A percentile compares a stretch with the other conserved stretches of the same genome.
These are phyloP conservation scores for Scedosporium dehoogii DNA, from an alignment of 2,329 filamentous ascomycete species.

Conservation along the genomic window DNA sequence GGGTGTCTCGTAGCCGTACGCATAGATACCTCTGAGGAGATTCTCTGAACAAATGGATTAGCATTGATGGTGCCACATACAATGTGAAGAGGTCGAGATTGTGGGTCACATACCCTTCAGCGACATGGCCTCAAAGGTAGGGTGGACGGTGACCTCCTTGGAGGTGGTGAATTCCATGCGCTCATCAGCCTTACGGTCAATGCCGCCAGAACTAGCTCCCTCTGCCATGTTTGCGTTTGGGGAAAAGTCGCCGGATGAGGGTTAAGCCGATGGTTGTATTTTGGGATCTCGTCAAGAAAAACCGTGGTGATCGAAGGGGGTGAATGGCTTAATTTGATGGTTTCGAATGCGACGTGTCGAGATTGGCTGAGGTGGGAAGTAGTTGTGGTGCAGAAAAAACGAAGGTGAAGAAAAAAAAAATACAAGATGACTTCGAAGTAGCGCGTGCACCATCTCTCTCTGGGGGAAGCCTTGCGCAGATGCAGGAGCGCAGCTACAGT, in stretches of 20 bases:
- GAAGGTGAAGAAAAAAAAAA: too few species aligned
- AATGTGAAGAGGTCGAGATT: not conserved
- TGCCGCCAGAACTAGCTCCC: constrained; percentile 44
- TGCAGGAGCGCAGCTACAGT: too few species aligned
- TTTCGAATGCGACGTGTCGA: not conserved
- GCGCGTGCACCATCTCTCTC: too few species aligned
- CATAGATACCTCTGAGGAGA: constrained; percentile 91
- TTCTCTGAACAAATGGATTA: constrained; percentile 49
- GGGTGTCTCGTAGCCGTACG: constrained; percentile 96
- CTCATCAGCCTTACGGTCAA: constrained; percentile 90
- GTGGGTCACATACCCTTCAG: constrained; percentile 54
- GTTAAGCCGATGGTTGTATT: not conserved
- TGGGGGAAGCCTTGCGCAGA: too few species aligned
- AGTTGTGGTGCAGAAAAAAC: too few species aligned
- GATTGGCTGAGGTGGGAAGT: too few species aligned
- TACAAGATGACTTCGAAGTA: too few species aligned
- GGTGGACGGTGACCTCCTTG: constrained; percentile 92
- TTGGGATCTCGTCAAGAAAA: not conserved
- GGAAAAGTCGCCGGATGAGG: not conserved
- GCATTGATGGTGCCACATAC: not conserved
- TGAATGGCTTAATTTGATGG: not conserved
- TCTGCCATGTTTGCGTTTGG: constrained; percentile 64
- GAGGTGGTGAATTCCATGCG: constrained; percentile 97
- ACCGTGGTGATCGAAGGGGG: not conserved
- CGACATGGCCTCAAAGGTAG: constrained; percentile 92